Conservation (phyloP, 2,329 filamentous ascomycete species). For the Beauveria bassiana region DNA sequence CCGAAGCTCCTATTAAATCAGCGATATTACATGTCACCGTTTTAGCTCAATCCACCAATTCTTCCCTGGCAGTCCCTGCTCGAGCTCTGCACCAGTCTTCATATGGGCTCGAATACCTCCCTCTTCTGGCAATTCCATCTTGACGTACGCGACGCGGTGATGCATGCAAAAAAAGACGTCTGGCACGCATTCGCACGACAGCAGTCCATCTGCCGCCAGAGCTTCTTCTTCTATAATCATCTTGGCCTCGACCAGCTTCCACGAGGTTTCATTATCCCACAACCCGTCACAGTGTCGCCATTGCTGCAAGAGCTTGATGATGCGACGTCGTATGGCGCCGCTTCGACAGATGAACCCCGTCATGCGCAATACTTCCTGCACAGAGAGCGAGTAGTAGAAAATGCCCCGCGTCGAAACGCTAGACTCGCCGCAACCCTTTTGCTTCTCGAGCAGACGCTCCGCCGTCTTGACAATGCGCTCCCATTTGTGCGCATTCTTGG, state of each 20-base stretch:
- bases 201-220: not conserved
- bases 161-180: constrained; percentile 2
- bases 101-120: not conserved
- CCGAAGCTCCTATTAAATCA: not conserved
- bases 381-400: constrained; percentile 3
- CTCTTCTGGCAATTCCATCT: not conserved
- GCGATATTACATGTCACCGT: not conserved
- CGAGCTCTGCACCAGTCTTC: not conserved
- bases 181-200: not conserved
- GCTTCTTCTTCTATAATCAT: constrained; percentile 4
- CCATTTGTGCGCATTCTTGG: not conserved
- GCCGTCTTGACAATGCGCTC: constrained; percentile 1
- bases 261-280: constrained; percentile 1
- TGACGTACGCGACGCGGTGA: not conserved
- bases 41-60: not conserved
- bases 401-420: not conserved
- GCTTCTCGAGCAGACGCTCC: not conserved
- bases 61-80: not conserved
- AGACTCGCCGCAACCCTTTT: not conserved
- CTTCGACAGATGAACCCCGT: constrained; percentile 7
- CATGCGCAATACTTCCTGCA: not conserved
- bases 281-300: not conserved
- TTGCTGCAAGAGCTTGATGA: not conserved
- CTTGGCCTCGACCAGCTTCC: constrained; percentile 1
- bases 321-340: not conserved